Percentiles rank a stretch among this genome's conserved stretches.
phyloP scores from a whole-genome alignment of 352 stramenopile species.

The Saprolegnia parasitica region DNA sequence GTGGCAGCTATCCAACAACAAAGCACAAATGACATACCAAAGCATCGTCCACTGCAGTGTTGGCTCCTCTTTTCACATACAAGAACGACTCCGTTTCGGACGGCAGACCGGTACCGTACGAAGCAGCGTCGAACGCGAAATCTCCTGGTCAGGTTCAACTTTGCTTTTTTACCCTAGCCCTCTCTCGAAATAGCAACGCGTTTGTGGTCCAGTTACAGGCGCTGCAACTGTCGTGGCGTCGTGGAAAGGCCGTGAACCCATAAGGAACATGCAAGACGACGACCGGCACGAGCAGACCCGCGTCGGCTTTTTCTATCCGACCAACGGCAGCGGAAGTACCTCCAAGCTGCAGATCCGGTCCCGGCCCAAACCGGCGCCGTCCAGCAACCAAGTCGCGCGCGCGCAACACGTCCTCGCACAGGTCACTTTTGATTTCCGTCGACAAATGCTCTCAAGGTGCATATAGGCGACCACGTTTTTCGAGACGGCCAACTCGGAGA shows the following conservation, averaged over 20 bases:
- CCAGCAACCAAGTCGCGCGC: slow-evolving; percentile 1
- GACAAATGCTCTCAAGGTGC: background rate
- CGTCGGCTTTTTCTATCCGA: slow-evolving; percentile 2
- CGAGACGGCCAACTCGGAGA: slow-evolving; percentile 57
- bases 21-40: too few relatives aligned
- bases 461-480: slow-evolving; percentile 60
- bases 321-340: slow-evolving; percentile 5
- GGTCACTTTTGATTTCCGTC: background rate
- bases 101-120: too few relatives aligned
- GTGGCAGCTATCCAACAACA: too few relatives aligned
- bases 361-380: background rate
- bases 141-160: too few relatives aligned
- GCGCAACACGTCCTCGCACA: slow-evolving; percentile 4
- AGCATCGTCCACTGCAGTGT: too few relatives aligned
- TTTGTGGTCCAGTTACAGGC: too few relatives aligned
- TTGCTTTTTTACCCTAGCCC: too few relatives aligned
- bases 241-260: background rate
- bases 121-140: too few relatives aligned
- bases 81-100: too few relatives aligned
- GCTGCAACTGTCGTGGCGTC: too few relatives aligned
- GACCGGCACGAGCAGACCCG: background rate
- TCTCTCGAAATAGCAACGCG: too few relatives aligned
- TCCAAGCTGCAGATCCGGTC: slow-evolving; percentile 1
- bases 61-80: too few relatives aligned
- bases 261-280: background rate